Conservation (phyloP, 345 rosid species). For the Aquilaria yunnanensis region DNA sequence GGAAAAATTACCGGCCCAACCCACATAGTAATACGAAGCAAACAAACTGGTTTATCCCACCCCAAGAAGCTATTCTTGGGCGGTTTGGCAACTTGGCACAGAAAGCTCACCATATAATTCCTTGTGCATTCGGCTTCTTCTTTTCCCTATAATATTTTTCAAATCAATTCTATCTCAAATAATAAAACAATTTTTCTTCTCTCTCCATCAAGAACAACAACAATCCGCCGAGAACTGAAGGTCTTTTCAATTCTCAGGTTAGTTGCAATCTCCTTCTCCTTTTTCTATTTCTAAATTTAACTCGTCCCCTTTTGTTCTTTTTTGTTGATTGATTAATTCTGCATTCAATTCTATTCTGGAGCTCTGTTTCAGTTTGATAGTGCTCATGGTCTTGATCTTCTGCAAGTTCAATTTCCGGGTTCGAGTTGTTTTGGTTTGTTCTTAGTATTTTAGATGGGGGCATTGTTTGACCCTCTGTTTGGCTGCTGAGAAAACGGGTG, state of each 20-base stretch:
- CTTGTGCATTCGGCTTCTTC: slow-evolving; percentile 6
- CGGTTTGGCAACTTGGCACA: slow-evolving; percentile 24
- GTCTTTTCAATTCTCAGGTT: not conserved
- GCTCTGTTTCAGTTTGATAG: not conserved
- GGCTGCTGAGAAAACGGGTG: slow-evolving; percentile 39
- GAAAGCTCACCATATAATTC: slow-evolving; percentile 14
- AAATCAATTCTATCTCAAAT: not conserved
- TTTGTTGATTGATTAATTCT: slow-evolving; percentile 1
- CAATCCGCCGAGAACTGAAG: slow-evolving; percentile 2
- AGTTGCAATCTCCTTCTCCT: not conserved
- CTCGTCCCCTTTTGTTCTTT: not conserved
- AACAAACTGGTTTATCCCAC: slow-evolving; percentile 19
- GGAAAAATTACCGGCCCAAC: no score
- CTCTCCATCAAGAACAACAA: slow-evolving; percentile 7
- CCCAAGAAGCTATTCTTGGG: slow-evolving; percentile 32
- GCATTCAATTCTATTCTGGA: no score
- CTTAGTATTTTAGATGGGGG: not conserved
- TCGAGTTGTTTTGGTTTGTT: slow-evolving; percentile 1
- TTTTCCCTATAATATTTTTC: slow-evolving; percentile 5
- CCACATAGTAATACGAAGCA: not conserved
- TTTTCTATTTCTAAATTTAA: slow-evolving; percentile 10
- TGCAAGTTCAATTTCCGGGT: slow-evolving; percentile 1
- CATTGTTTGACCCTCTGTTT: slow-evolving; percentile 25
- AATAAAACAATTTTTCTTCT: not conserved
- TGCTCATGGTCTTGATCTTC: slow-evolving; percentile 1